Evolutionary conservation across 768 basidiomycete species (phyloP).

Genomic region (Termitomyces sp.): DNA sequence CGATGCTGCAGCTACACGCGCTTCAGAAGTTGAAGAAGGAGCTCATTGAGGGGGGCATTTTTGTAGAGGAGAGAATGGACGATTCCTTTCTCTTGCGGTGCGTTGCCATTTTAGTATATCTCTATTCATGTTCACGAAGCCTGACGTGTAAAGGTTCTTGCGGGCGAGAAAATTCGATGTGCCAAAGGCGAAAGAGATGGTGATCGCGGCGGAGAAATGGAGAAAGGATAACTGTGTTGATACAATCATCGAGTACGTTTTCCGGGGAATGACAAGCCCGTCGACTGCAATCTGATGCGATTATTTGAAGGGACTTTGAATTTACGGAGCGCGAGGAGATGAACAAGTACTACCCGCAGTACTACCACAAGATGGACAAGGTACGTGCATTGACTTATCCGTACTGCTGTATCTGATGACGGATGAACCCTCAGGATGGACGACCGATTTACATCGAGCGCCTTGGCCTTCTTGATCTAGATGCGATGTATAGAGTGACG

Average conservation of each 20-base stretch:
- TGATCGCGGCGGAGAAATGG: conserved; percentile 82
- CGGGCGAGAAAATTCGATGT: conserved; percentile 93
- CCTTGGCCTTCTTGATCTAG: conserved; percentile 86
- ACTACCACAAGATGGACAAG: conserved; percentile 95
- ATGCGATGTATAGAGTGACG: conserved; percentile 75
- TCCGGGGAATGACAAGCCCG: too few species aligned
- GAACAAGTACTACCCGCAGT: conserved; percentile 92
- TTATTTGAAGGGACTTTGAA: conserved; percentile 62
- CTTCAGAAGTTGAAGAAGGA: conserved; percentile 67
- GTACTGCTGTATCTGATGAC: too few species aligned
- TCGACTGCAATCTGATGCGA: not conserved
- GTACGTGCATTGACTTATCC: conserved; percentile 34
- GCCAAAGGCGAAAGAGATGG: conserved; percentile 78
- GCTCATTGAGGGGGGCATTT: conserved; percentile 55
- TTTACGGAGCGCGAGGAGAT: conserved; percentile 82
- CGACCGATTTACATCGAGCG: conserved; percentile 95
- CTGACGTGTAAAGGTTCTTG: conserved; percentile 58
- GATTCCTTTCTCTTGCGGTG: conserved; percentile 66
- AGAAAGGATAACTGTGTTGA: conserved; percentile 82
- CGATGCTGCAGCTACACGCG: conserved; percentile 52
- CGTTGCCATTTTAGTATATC: not conserved
- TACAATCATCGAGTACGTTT: conserved; percentile 59
- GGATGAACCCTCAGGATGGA: too few species aligned
- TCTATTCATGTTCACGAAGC: not conserved
- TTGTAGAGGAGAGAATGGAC: conserved; percentile 64